A percentile compares a stretch with the other conserved stretches of the same genome.
Evolutionary conservation across 352 stramenopile genomes (phyloP).

Genomic region (Pythium biforme): DNA sequence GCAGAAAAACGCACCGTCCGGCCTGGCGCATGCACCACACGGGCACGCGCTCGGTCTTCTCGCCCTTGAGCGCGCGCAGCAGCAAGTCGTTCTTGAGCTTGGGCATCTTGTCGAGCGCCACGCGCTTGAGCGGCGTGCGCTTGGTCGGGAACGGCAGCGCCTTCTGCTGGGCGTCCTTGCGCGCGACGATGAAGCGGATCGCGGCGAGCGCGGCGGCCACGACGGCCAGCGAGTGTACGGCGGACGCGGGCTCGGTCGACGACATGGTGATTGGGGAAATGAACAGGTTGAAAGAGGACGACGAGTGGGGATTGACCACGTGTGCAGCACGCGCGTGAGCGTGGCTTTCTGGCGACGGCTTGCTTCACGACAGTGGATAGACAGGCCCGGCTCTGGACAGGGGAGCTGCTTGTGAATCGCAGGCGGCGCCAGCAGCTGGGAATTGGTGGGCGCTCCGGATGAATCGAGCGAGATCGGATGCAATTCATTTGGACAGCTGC

Average conservation of each 20-base stretch:
- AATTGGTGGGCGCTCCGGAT: background rate
- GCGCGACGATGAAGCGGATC: slow-evolving; percentile 57
- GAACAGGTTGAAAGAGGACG: background rate
- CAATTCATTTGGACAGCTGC: slow-evolving; percentile 8
- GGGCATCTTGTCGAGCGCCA: slow-evolving; percentile 68
- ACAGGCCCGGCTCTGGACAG: slow-evolving; percentile 1
- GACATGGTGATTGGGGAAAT: slow-evolving; percentile 10
- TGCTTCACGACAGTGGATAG: background rate
- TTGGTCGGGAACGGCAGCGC: slow-evolving; percentile 53
- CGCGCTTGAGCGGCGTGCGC: slow-evolving; percentile 69
- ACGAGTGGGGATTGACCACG: background rate
- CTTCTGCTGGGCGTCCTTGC: slow-evolving; percentile 47
- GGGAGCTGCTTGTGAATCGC: background rate
- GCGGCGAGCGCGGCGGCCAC: slow-evolving; percentile 48
- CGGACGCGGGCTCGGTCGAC: slow-evolving; percentile 17
- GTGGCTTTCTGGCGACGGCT: background rate
- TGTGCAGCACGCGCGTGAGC: background rate
- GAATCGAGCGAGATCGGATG: slow-evolving; percentile 24
- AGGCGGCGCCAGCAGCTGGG: background rate
- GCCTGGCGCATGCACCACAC: slow-evolving; percentile 98
- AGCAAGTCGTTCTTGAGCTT: slow-evolving; percentile 90
- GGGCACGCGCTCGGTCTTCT: slow-evolving; percentile 89
- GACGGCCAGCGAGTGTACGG: slow-evolving; percentile 32
- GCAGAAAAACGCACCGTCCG: slow-evolving; percentile 58
- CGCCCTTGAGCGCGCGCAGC: slow-evolving; percentile 79